phyloP scores from a whole-genome alignment of 108 stramenopile species.

The Skeletonema menzelii region DNA sequence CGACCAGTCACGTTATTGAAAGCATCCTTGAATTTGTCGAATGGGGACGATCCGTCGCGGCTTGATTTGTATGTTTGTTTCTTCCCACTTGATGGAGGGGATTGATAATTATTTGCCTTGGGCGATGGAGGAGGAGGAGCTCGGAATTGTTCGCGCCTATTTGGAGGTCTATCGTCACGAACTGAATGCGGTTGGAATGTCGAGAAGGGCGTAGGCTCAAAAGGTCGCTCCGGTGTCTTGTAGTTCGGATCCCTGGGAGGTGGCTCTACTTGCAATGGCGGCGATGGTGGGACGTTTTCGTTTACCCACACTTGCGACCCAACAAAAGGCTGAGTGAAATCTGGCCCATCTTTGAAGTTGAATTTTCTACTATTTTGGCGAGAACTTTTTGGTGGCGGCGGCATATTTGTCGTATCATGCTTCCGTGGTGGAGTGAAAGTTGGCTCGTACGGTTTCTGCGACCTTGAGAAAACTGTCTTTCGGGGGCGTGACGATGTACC shows the following conservation, averaged over 20 bases:
- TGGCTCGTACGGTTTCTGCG: conserved; percentile 22
- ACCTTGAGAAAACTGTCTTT: conserved; percentile 3
- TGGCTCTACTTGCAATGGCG: conserved; percentile 39
- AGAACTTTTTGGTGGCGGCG: conserved; percentile 18
- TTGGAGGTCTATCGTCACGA: conserved; percentile 13
- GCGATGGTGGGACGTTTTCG: conserved; percentile 24
- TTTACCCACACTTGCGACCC: conserved; percentile 29
- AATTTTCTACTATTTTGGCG: conserved; percentile 27
- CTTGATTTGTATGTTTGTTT: conserved; percentile 7
- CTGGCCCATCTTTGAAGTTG: conserved; percentile 37
- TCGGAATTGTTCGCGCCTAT: conserved; percentile 6
- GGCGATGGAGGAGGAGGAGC: conserved; percentile 1
- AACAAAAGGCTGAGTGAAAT: conserved; percentile 30
- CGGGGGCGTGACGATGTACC: conserved; percentile 7
- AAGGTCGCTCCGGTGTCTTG: conserved; percentile 17
- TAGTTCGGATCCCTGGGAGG: conserved; percentile 33
- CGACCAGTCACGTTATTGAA: conserved; percentile 15
- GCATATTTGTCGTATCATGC: conserved; percentile 16
- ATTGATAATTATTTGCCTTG: background rate
- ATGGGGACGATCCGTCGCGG: conserved; percentile 23
- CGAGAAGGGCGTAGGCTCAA: conserved; percentile 41
- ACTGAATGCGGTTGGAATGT: conserved; percentile 20
- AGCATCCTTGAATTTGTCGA: conserved; percentile 33
- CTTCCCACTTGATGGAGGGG: conserved; percentile 8
- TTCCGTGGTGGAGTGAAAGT: conserved; percentile 19